Conservation (phyloP, 2,329 filamentous ascomycete species). For the Plectosphaerella sp. region DNA sequence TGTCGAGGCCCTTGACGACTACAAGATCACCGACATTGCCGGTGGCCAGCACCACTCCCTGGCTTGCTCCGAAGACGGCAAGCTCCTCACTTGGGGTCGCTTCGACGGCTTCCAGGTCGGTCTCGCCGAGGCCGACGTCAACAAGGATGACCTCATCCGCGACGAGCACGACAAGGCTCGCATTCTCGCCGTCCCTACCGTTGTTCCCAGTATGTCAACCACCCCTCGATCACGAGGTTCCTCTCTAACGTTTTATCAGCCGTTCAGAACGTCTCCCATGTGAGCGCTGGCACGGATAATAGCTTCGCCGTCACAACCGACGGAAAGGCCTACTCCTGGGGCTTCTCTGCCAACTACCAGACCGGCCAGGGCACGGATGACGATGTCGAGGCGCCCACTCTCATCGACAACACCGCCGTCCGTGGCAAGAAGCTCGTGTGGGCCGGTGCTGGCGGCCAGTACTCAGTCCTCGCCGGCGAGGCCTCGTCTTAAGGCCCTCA, state of each 20-base stretch:
- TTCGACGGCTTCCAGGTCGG: constrained; percentile 53
- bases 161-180: constrained; percentile 63
- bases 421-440: constrained; percentile 68
- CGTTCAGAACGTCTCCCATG: constrained; percentile 50
- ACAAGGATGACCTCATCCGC: constrained; percentile 54
- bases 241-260: constrained; percentile 19
- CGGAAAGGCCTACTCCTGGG: constrained; percentile 74
- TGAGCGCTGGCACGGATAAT: constrained; percentile 69
- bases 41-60: constrained; percentile 72
- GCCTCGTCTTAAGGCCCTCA: no score
- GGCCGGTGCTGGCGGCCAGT: constrained; percentile 88
- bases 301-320: constrained; percentile 66
- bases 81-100: constrained; percentile 58
- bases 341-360: constrained; percentile 76
- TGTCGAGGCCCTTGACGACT: constrained; percentile 59
- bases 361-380: constrained; percentile 75
- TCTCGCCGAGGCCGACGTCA: constrained; percentile 50
- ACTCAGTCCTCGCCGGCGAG: constrained; percentile 56
- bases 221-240: neutral
- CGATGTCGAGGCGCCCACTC: constrained; percentile 71
- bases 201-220: constrained; percentile 46
- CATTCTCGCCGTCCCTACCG: constrained; percentile 64
- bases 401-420: constrained; percentile 82
- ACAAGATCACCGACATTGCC: constrained; percentile 62
- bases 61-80: constrained; percentile 51